Evolutionary conservation across 139 green algal genomes (phyloP), one percentile per base, ranked within the genome.

Genomic region (Zygnema circumcarinatum): DNA sequence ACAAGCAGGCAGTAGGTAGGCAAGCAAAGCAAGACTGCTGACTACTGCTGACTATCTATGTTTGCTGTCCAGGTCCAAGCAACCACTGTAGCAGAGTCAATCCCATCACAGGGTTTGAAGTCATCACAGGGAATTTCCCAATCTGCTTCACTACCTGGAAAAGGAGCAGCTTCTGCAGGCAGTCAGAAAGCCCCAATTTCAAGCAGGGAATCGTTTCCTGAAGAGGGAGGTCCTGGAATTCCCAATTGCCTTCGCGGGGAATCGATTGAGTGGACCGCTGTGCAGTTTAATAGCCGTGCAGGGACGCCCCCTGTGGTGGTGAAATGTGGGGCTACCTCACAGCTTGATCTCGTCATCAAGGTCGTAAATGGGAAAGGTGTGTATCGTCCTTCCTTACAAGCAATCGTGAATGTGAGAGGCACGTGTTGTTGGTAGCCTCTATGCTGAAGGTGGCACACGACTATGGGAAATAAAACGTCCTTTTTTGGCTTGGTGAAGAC

Each of bases 251-350:
- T 83, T 20, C 2, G 53, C 2, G 75, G 75, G 7, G 75, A 83
- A 52, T 72, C 7, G 3, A 83, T 83, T 21, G n/a, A 53, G n/a
- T 83, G 75, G 75, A 83, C 21, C 7, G n/a, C 53, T 2, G 38
- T 83, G 7, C 33, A 53, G 32, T 56, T 83, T 33, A 83, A 53
- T 53, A 83, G n/a, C 32, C 33, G 53, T 16, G 39, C 47, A 25
- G 75, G 75, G 21, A 53, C 33, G 2, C 35, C 69, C 16, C 69
- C 69, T 25, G 16, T 78, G 11, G 16, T 78, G 7, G 75, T 83
- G 3, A 83, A 83, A 52, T 53, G 36, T 53, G 75, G 75, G 7
- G 75, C 75, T 2, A 83, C 75, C 7, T 83, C 75, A n/a, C n/a
- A 11, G 32, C 75, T 83, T 25, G 75, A 83, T 31, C 38, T 83